Base-by-base conservation (phyloP, 1,284 basidiomycete species). In the Rhodotorula glutinis region DNA sequence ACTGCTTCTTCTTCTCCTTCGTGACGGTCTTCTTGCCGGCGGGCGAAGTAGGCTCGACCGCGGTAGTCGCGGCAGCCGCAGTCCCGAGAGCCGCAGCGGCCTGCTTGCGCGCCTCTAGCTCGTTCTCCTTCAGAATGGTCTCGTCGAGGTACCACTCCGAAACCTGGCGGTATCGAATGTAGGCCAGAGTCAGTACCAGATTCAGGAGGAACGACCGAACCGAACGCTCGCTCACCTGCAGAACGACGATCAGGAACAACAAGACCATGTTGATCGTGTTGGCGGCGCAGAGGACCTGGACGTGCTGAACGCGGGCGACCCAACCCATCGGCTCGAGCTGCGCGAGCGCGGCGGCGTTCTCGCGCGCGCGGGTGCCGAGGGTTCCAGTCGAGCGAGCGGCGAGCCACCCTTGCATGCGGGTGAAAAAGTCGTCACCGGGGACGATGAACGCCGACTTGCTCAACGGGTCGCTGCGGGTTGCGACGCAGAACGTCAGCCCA, bases 111-210 rank as follows among this genome's bases (percentile, higher is more conserved):
- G 56, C 57, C 44, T 63, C 58, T 13, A 46, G 47, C 53, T 57
- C 56, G n/a, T 47, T 52, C 40, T 71, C 69, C 44, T 62, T 64
- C 27, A 59, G 47, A 43, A 71, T 23, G 7, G 56, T 54, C 44
- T 73, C 70, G 51, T 73, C 70, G 51, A 71, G 30, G 53, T 72
- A 73, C 70, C 72, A 72, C 44, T 73, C 72, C 4, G 62, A 60
- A 5, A 72, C 53, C 66, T 73, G 66, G n/a, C n/a, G n/a, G n/a
- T n/a, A n/a, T n/a, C n/a, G n/a, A n/a, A n/a, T n/a, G n/a, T n/a
- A n/a, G n/a, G n/a, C n/a, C n/a, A n/a, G n/a, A n/a, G 4, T 17
- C 9, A 13, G 1, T 16, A 11, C 3, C 14, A 11, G 47, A n/a
- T 9, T 19, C 25, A 43, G 21, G 41, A 53, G 44, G 7, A 3